Evolutionary conservation across 78 protist species (phyloP), one percentile per base, ranked within the genome.

Genomic region (Dictyostelium brefeldianum): DNA sequence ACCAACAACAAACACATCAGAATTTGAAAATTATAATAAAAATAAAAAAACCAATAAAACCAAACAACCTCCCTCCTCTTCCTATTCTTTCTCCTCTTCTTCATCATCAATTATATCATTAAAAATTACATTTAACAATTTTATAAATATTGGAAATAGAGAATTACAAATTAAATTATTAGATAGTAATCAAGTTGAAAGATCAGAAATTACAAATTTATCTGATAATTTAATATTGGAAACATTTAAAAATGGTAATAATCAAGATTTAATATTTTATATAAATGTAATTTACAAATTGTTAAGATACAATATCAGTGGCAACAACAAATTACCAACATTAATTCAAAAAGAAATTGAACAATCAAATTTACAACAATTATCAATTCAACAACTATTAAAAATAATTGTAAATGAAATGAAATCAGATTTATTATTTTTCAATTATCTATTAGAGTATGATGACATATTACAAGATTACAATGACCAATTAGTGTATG

Each of bases 111-210:
- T n/a, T n/a, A 57, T 9, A 57, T n/a, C 5, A 57, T n/a, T n/a
- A 57, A 62, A 62, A 62, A 62, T 62, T 62, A n/a, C n/a, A 25
- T 62, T 62, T 62, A 62, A 22, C 27, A 36, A 62, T 62, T 62
- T 62, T 25, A 25, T 62, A 25, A 62, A 62, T 25, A 62, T 62
- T 25, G 20, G 22, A 62, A 25, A 29, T 11, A 62, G 36, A 25
- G 70, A 62, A 62, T 62, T 62, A 22, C 36, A 62, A 62, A 25
- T 25, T 62, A 62, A 62, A 25, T 11, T 62, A 17, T 62, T 62
- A 62, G 27, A 62, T n/a, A 62, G 22, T 25, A 62, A 25, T 22
- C 27, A 22, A 62, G 70, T 62, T 22, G 36, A 62, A 25, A 62
- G 4, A 62, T 17, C 70, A 62, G 70, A 62, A 62, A 11, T 11